Evolutionary conservation across 2,329 filamentous ascomycete genomes (phyloP).

Genomic region (Calonectria hawksworthii): DNA sequence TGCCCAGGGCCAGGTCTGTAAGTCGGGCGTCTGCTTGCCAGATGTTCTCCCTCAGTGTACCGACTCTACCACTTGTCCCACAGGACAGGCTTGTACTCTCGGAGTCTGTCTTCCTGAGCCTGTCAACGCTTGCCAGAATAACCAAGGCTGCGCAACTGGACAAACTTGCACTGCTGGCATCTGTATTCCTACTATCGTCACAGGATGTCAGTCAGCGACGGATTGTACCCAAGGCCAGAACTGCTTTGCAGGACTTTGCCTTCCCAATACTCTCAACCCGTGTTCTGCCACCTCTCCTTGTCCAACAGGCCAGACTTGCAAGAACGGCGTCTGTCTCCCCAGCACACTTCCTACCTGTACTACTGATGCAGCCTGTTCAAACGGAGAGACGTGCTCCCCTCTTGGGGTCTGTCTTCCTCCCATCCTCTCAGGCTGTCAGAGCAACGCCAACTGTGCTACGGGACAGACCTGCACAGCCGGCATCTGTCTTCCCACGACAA

Average conservation of each 20-base stretch:
- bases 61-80: not conserved
- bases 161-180: conserved; percentile 5
- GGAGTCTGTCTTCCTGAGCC: conserved; percentile 7
- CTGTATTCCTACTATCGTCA: not conserved
- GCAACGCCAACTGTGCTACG: not conserved
- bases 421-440: not conserved
- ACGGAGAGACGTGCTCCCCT: not conserved
- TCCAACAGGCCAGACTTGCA: not conserved
- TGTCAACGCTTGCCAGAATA: not conserved
- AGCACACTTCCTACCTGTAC: not conserved
- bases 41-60: not conserved
- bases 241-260: not conserved
- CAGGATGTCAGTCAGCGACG: not conserved
- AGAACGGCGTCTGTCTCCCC: conserved; percentile 2
- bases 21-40: conserved; percentile 11
- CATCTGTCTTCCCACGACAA: not conserved
- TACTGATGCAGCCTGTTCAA: not conserved
- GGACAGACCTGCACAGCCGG: not conserved
- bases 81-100: not conserved
- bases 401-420: conserved; percentile 1
- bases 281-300: not conserved
- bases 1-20: not conserved
- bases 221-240: not conserved
- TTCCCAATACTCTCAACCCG: not conserved
- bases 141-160: not conserved